Percentiles rank a stretch among this genome's conserved stretches.
These are phyloP conservation scores for Madurella mycetomatis DNA, from an alignment of 2,329 filamentous ascomycete species.

Conservation along the genomic window DNA sequence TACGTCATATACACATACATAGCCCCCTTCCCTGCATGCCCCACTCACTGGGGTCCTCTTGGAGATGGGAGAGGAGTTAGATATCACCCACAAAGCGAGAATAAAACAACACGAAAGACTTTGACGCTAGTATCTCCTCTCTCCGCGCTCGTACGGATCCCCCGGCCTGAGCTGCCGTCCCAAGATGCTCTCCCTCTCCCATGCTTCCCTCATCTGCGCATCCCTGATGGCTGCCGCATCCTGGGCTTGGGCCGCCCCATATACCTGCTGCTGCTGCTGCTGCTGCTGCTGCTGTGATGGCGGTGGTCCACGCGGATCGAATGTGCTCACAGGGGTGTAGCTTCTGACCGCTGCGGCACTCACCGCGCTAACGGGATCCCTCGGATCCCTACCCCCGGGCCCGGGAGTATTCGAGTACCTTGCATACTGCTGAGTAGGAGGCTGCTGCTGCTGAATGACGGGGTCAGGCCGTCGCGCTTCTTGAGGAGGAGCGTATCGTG, in stretches of 20 bases:
- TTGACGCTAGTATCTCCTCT: background rate
- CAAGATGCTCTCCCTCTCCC: constrained; percentile 4
- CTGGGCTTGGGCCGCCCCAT: no score
- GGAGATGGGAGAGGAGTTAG: background rate
- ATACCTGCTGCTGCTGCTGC: background rate
- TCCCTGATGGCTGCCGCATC: background rate
- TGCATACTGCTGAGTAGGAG: constrained; percentile 18
- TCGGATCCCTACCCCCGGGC: constrained; percentile 14
- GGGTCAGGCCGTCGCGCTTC: constrained; percentile 18
- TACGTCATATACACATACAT: background rate
- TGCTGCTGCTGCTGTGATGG: constrained; percentile 1
- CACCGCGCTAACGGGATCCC: constrained; percentile 5
- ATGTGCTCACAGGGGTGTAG: constrained; percentile 29
- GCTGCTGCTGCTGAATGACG: constrained; percentile 5
- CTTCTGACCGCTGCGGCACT: constrained; percentile 19
- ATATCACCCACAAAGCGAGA: background rate
- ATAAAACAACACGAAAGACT: background rate
- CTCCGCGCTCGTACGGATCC: background rate
- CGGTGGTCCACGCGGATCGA: constrained; percentile 21
- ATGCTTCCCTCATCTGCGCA: constrained; percentile 11
- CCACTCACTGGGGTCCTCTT: no score
- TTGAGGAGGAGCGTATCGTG: constrained; percentile 20
- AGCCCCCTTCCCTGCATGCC: no score
- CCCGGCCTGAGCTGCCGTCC: background rate
- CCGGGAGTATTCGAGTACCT: constrained; percentile 24